phyloP scores from a whole-genome alignment of 306 rosid species.

The Castanea crenata region DNA sequence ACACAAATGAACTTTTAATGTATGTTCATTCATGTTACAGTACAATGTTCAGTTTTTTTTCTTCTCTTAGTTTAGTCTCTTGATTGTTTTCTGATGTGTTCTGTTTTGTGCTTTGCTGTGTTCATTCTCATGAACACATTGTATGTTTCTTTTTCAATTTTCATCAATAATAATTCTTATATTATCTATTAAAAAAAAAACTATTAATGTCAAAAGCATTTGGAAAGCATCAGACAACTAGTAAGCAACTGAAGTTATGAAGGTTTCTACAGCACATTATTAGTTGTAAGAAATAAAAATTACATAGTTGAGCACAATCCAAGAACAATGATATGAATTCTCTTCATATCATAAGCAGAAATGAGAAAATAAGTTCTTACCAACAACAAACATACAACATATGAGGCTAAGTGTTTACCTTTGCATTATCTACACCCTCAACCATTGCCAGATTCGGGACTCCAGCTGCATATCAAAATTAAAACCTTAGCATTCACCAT shows the following conservation, averaged over 20 bases:
- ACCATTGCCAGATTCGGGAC: conserved; percentile 77
- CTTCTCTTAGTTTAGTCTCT: no score
- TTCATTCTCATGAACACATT: no score
- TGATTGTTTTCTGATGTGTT: no score
- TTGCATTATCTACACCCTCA: conserved; percentile 81
- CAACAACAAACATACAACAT: conserved; percentile 15
- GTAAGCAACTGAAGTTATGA: not conserved
- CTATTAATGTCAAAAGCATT: not conserved
- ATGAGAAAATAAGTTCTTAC: conserved; percentile 1
- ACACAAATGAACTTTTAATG: not conserved
- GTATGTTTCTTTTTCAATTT: no score
- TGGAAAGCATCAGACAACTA: not conserved
- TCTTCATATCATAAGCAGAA: conserved; percentile 18
- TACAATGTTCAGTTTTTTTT: no score
- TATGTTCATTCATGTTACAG: no score
- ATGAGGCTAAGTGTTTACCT: conserved; percentile 51
- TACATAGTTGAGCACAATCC: not conserved
- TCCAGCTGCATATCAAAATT: conserved; percentile 51
- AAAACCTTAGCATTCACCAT: conserved; percentile 7
- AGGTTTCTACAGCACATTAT: not conserved
- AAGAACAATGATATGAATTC: not conserved
- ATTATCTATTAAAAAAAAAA: no score
- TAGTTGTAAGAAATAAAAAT: not conserved
- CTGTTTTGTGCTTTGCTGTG: no score
- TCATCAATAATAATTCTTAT: no score